Evolutionary conservation across 768 basidiomycete genomes (phyloP), one percentile per base, ranked within the genome.

Genomic region (Tubosaeta sp.): DNA sequence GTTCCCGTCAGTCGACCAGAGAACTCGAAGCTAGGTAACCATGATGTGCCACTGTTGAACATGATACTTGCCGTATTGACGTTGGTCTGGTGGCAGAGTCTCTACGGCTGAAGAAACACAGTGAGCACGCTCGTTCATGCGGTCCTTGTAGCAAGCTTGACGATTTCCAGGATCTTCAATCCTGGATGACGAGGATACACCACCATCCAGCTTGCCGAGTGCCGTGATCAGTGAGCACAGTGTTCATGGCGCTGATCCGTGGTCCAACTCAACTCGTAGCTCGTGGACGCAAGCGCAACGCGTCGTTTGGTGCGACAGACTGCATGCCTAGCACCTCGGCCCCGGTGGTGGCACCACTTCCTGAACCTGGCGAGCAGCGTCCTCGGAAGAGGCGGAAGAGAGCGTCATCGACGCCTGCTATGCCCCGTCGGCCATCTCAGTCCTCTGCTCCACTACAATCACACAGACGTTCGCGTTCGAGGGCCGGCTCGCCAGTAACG

Each of bases 381-480:
- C 56, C 56, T 42, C 53, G 40, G 21, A 67, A 67, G 56, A 60
- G 53, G 50, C 55, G 16, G 19, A 62, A 54, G 38, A 53, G 58
- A 44, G 55, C 63, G 8, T 30, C 48, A 13, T 65, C 66, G 19
- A 62, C 56, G 22, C 56, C 58, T 21, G 43, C 58, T 34, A 32
- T 48, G 11, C 27, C 54, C 13, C 53, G n/a, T n/a, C n/a, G 27
- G 35, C 9, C 51, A n/a, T 53, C 56, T n/a, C 60, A 52, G 32
- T 39, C 44, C 16, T 34, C 49, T n/a, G 13, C 44, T 27, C 59
- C 25, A 19, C 38, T 51, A 22, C 52, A 30, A 13, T 49, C 50
- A 13, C 53, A 52, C 19, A 48, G 55, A 54, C 54, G 56, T 49
- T 42, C 56, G 16, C 63, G 51, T 25, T 59, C 59, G 18, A 46